These are phyloP conservation scores for Thielaviopsis ethacetica DNA, from an alignment of 2,329 filamentous ascomycete species.

Conservation along the genomic window DNA sequence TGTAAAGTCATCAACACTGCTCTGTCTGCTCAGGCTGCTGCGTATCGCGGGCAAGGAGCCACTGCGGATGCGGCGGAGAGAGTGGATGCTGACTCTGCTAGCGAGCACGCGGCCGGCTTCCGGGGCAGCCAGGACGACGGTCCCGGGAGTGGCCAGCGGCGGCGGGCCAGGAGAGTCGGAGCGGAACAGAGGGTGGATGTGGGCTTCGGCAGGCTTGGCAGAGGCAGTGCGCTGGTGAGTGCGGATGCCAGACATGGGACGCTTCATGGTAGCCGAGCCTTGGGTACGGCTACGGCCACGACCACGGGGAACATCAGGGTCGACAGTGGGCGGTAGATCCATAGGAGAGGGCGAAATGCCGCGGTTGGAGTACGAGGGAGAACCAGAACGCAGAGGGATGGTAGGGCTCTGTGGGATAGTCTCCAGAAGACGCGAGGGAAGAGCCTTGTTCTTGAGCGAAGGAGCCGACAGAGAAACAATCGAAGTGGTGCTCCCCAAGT, in stretches of 20 bases:
- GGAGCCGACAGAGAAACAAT: background rate
- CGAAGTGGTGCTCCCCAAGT: background rate
- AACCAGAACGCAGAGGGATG: background rate
- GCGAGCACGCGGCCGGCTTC: conserved; percentile 32
- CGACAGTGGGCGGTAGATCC: conserved; percentile 7
- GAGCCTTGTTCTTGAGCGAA: conserved; percentile 7
- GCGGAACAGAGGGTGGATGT: conserved; percentile 66
- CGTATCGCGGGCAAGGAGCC: conserved; percentile 32
- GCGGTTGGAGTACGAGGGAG: background rate
- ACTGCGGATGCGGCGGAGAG: conserved; percentile 37
- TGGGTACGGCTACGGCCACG: conserved; percentile 11
- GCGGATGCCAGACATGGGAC: background rate
- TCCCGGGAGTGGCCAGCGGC: conserved; percentile 49
- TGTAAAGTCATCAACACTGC: conserved; percentile 32
- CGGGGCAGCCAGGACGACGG: conserved; percentile 53
- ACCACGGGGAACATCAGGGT: conserved; percentile 6
- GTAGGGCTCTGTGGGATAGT: conserved; percentile 11
- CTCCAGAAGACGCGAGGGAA: conserved; percentile 11
- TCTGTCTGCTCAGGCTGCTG: conserved; percentile 31
- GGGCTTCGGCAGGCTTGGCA: conserved; percentile 35
- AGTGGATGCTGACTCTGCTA: conserved; percentile 36
- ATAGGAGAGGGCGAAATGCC: background rate
- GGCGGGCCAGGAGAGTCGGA: conserved; percentile 54
- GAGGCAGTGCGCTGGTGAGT: conserved; percentile 4
- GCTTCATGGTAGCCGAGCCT: conserved; percentile 1